Conservation (phyloP, 1,139 yeast genomes). For the Suhomyces maxii region DNA sequence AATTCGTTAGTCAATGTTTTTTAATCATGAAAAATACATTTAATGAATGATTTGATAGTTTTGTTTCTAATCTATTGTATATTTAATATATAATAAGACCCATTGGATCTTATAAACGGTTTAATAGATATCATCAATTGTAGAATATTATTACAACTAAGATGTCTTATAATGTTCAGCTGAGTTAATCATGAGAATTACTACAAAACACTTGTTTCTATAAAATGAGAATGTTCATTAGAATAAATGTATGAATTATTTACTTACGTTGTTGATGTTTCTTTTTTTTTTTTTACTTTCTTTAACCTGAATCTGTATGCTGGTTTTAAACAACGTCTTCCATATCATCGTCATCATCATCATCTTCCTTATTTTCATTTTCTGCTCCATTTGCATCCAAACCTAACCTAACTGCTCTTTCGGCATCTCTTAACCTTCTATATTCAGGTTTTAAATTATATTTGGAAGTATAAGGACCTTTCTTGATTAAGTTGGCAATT, state of each 20-base stretch:
- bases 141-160: too few species aligned
- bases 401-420: slow-evolving; percentile 66
- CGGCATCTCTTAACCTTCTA: slow-evolving; percentile 75
- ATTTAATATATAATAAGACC: slow-evolving; percentile 15
- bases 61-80: slow-evolving; percentile 14
- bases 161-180: too few species aligned
- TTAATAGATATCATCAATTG: slow-evolving; percentile 2
- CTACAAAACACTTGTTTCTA: too few species aligned
- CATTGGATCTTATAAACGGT: slow-evolving; percentile 11
- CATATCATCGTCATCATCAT: slow-evolving; percentile 40
- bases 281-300: not conserved
- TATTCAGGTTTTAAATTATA: slow-evolving; percentile 90
- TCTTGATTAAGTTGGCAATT: slow-evolving; percentile 85
- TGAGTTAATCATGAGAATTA: too few species aligned
- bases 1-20: slow-evolving; percentile 16
- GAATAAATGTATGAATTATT: not conserved
- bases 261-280: not conserved
- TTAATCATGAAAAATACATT: slow-evolving; percentile 5
- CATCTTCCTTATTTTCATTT: slow-evolving; percentile 49
- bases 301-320: not conserved
- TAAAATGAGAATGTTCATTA: too few species aligned
- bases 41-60: slow-evolving; percentile 10
- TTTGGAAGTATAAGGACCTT: slow-evolving; percentile 94
- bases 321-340: slow-evolving; percentile 36
- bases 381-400: slow-evolving; percentile 38